A percentile compares a stretch with the other conserved stretches of the same genome.
Conservation (phyloP, 2,329 filamentous ascomycete species). For the Ilyonectria robusta region DNA sequence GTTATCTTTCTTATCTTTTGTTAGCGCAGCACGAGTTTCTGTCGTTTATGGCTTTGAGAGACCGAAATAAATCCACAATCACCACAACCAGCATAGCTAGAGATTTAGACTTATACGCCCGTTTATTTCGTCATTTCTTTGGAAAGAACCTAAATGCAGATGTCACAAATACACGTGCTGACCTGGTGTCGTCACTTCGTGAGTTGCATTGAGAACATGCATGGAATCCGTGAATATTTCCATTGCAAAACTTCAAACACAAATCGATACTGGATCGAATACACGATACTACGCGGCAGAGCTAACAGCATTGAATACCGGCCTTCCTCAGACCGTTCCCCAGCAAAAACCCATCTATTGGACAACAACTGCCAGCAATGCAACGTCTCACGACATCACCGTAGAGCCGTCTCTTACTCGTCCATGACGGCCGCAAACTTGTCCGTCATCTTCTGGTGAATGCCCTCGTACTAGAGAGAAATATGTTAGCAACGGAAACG, state of each 20-base stretch:
- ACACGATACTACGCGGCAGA: constrained; percentile 48
- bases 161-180: not conserved
- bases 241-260: constrained; percentile 12
- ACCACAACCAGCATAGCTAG: no score
- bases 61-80: no score
- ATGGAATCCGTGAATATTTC: not conserved
- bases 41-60: no score
- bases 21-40: no score
- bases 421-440: constrained; percentile 97
- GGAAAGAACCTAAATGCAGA: no score
- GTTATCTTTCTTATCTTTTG: no score
- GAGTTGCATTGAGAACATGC: not conserved
- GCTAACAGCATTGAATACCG: constrained; percentile 46
- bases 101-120: no score
- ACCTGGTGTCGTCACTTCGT: not conserved
- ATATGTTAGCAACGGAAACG: constrained; percentile 54
- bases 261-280: constrained; percentile 45
- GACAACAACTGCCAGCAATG: constrained; percentile 43
- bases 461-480: constrained; percentile 82
- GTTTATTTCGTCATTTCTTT: no score
- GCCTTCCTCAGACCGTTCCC: constrained; percentile 42
- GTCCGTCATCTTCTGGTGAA: constrained; percentile 93
- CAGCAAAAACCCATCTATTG: constrained; percentile 48
- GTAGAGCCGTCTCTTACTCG: constrained; percentile 72
- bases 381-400: constrained; percentile 37